A percentile compares a stretch with the other conserved stretches of the same genome.
Evolutionary conservation across 2,329 filamentous ascomycete species (phyloP).

Genomic region (Tolypocladium cylindrosporum): DNA sequence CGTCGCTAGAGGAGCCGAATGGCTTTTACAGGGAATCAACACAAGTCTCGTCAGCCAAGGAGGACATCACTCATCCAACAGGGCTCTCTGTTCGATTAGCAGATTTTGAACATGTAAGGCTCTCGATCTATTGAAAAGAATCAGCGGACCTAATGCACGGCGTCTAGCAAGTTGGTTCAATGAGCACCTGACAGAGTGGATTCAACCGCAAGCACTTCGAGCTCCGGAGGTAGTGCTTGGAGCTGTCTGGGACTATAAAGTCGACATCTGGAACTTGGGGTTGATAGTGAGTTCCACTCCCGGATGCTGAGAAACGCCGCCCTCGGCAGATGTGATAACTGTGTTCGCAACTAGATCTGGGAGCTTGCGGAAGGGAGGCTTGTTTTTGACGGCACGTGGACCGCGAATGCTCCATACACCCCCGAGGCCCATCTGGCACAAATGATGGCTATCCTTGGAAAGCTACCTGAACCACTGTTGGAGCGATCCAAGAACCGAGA

Average conservation of each 20-base stretch:
- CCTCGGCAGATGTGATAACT: neutral
- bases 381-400: conserved; percentile 13
- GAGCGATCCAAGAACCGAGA: conserved; percentile 3
- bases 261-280: conserved; percentile 14
- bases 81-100: conserved; percentile 8
- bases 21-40: conserved; percentile 8
- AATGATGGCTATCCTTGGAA: conserved; percentile 11
- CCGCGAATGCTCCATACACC: conserved; percentile 8
- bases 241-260: conserved; percentile 13
- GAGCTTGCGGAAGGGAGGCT: conserved; percentile 11
- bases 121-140: neutral
- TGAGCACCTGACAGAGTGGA: conserved; percentile 14
- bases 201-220: conserved; percentile 13
- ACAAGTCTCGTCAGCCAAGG: conserved; percentile 7
- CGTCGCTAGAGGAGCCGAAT: neutral
- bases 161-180: conserved; percentile 12
- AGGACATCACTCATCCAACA: conserved; percentile 3
- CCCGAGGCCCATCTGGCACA: conserved; percentile 15
- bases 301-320: too few species aligned
- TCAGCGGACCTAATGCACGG: neutral
- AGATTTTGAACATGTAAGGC: conserved; percentile 11
- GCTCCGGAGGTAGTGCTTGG: conserved; percentile 16
- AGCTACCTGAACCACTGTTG: conserved; percentile 6
- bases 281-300: conserved; percentile 2
- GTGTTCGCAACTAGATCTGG: conserved; percentile 8